Conservation (phyloP, 2,329 filamentous ascomycete genomes). For the Venturiaceae sp. region DNA sequence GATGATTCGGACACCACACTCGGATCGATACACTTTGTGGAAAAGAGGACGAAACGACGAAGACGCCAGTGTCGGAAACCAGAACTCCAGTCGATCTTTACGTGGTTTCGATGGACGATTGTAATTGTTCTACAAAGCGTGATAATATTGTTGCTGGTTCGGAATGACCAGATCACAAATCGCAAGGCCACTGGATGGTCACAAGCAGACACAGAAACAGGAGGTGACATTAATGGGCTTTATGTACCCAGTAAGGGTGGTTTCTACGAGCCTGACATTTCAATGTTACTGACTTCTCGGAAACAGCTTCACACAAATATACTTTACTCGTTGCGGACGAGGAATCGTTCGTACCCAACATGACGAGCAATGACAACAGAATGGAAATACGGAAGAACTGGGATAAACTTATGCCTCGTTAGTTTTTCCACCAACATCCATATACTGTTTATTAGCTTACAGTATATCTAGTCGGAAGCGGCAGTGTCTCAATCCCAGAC, state of each 20-base stretch:
- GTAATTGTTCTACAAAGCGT: neutral
- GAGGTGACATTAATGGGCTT: neutral
- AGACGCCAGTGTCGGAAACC: neutral
- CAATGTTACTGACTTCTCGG: neutral
- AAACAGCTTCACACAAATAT: neutral
- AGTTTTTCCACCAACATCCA: neutral
- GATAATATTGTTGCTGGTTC: neutral
- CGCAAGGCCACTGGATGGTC: neutral
- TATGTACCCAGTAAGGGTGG: neutral
- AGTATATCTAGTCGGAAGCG: conserved; percentile 17
- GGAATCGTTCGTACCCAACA: neutral
- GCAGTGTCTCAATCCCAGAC: conserved; percentile 20
- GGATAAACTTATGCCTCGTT: neutral
- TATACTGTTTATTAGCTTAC: neutral
- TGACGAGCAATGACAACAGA: neutral
- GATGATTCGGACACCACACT: neutral
- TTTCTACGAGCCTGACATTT: neutral
- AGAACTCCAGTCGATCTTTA: neutral
- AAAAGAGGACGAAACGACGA: neutral
- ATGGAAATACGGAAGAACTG: neutral
- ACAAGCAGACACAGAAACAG: neutral
- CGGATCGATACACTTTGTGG: neutral
- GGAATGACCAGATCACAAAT: neutral
- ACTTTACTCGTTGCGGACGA: neutral
- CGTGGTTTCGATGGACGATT: neutral